Percentiles rank a stretch among this genome's conserved stretches.
phyloP scores from a whole-genome alignment of 192 early-diverging fungal species.

The Entomortierella chlamydospora region DNA sequence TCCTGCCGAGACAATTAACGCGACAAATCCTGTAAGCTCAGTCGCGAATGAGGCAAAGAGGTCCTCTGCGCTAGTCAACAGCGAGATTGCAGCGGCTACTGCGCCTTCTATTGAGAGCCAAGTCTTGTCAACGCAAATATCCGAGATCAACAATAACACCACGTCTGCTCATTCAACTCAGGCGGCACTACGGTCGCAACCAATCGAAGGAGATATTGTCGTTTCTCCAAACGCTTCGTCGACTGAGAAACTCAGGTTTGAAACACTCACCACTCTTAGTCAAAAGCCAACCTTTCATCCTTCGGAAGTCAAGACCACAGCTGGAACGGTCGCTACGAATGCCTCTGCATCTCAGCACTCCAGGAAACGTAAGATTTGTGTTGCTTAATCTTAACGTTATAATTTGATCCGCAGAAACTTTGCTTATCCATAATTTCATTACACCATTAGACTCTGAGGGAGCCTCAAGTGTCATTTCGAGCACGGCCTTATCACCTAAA shows the following conservation, averaged over 20 bases:
- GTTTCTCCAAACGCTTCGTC: neutral
- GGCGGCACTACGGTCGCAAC: neutral
- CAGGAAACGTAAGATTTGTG: slow-evolving; percentile 28
- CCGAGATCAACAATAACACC: slow-evolving; percentile 14
- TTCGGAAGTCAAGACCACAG: slow-evolving; percentile 31
- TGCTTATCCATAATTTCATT: too few species aligned
- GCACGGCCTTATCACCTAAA: slow-evolving; percentile 14
- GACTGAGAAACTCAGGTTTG: slow-evolving; percentile 10
- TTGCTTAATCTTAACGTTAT: neutral
- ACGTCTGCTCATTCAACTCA: neutral
- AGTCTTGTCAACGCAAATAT: slow-evolving; percentile 45
- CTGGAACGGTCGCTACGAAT: slow-evolving; percentile 16
- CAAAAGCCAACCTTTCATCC: slow-evolving; percentile 25
- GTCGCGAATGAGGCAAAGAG: neutral
- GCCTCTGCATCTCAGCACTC: slow-evolving; percentile 20
- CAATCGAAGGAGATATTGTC: neutral
- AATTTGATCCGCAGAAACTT: neutral
- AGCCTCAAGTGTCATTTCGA: slow-evolving; percentile 1
- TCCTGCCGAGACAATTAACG: too few species aligned
- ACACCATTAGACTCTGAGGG: slow-evolving; percentile 25
- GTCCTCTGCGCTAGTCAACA: neutral
- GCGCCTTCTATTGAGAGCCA: slow-evolving; percentile 32
- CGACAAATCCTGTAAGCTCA: too few species aligned
- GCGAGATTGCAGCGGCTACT: neutral
- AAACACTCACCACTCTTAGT: neutral